phyloP scores from a whole-genome alignment of 129 eudicot species.

The Flaveria linearis region DNA sequence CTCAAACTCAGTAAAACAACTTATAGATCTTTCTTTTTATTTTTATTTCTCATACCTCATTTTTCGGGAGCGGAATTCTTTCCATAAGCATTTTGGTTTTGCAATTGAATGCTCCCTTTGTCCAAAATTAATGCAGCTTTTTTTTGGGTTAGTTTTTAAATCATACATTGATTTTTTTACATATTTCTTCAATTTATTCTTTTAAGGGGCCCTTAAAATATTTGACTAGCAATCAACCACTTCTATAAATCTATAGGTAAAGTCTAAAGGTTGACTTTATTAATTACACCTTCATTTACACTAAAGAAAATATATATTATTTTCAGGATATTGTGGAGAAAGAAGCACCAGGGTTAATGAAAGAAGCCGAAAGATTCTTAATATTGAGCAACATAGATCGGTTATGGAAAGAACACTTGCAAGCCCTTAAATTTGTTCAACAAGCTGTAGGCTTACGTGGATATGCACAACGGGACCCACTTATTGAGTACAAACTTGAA shows the following conservation, averaged over 20 bases:
- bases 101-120: no score
- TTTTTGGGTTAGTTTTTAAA: no score
- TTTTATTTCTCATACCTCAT: no score
- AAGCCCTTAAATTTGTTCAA: constrained; percentile 93
- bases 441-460: constrained; percentile 99
- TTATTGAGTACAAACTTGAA: constrained; percentile 97
- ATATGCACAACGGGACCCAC: constrained; percentile 98
- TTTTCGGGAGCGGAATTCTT: no score
- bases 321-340: constrained; percentile 81
- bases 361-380: constrained; percentile 94
- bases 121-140: no score
- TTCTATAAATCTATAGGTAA: not conserved
- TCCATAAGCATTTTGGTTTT: no score
- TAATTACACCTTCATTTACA: not conserved
- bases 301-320: not conserved
- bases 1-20: constrained; percentile 3
- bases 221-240: no score
- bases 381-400: constrained; percentile 93
- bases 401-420: constrained; percentile 99
- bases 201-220: no score
- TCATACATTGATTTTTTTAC: no score
- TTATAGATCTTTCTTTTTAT: not conserved
- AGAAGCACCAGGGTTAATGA: constrained; percentile 93
- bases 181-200: no score
- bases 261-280: constrained; percentile 3